Percentiles rank a stretch among this genome's conserved stretches.
These are phyloP conservation scores for Sporisorium reilianum DNA, from an alignment of 1,284 basidiomycete species.

Conservation along the genomic window DNA sequence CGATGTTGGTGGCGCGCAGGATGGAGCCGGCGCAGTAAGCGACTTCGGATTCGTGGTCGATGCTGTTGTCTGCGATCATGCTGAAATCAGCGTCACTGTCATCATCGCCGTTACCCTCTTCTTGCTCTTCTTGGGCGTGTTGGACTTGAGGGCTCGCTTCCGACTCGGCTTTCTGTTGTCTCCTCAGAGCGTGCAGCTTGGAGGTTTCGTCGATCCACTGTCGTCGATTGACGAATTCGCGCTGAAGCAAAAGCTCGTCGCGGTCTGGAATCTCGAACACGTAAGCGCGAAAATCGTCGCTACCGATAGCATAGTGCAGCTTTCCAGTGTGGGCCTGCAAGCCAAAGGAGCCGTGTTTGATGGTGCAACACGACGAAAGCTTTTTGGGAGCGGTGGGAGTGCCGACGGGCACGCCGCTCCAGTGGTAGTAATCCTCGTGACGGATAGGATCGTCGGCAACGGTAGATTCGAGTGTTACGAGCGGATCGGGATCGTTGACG, in stretches of 20 bases:
- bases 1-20: conserved; percentile 16
- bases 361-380: conserved; percentile 35
- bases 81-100: conserved; percentile 12
- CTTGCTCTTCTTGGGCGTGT: neutral
- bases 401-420: neutral
- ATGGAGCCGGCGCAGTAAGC: conserved; percentile 27
- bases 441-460: conserved; percentile 9
- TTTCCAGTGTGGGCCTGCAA: conserved; percentile 24
- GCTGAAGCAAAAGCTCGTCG: conserved; percentile 14
- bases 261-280: conserved; percentile 29
- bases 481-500: conserved; percentile 33
- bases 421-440: neutral
- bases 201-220: conserved; percentile 21
- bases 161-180: neutral
- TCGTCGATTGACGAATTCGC: conserved; percentile 24
- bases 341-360: conserved; percentile 46
- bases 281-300: conserved; percentile 46
- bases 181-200: conserved; percentile 5
- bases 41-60: conserved; percentile 25
- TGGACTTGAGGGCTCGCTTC: neutral
- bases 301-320: conserved; percentile 37
- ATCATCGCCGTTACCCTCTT: neutral
- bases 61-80: conserved; percentile 5
- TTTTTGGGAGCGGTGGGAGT: conserved; percentile 26
- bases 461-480: conserved; percentile 29